Evolutionary conservation across 495 filamentous ascomycete genomes (phyloP).

Genomic region (Annulohypoxylon maeteangense): DNA sequence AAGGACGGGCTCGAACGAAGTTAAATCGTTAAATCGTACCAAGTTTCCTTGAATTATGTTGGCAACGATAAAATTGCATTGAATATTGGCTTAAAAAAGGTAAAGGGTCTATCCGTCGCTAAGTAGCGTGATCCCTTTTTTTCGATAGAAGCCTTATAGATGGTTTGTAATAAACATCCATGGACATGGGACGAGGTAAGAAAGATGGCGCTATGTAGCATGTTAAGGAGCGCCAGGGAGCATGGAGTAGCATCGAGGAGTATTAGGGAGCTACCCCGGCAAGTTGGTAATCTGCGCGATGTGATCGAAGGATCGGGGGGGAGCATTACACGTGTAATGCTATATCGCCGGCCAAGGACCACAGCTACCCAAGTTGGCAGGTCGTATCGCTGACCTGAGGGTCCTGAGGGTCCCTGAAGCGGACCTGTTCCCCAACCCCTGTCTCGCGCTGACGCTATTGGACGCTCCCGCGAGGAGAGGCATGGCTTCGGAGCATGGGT

Average conservation of each 20-base stretch:
- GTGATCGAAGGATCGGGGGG: slow-evolving; percentile 5
- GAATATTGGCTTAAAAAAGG: not conserved
- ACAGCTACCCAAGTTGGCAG: slow-evolving; percentile 8
- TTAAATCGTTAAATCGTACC: not conserved
- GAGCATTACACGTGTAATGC: slow-evolving; percentile 7
- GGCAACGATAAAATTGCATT: slow-evolving; percentile 1
- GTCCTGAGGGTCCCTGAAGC: not conserved
- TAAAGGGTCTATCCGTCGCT: not conserved
- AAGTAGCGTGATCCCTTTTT: not conserved
- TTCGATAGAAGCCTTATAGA: slow-evolving; percentile 2
- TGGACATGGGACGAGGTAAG: not conserved
- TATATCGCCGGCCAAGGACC: slow-evolving; percentile 3
- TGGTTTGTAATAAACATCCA: slow-evolving; percentile 10
- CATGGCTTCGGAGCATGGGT: not conserved
- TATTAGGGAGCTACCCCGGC: slow-evolving; percentile 1
- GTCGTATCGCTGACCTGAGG: not conserved
- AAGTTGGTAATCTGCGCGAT: not conserved
- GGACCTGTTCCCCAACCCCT: not conserved
- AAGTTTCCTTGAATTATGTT: not conserved
- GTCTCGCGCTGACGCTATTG: not conserved
- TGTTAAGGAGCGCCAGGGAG: no score
- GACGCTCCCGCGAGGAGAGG: not conserved
- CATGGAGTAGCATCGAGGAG: no score
- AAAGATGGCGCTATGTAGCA: not conserved
- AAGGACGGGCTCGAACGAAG: not conserved